Conservation (phyloP, 192 early-diverging fungal genomes). For the Rhizophlyctis rosea region DNA sequence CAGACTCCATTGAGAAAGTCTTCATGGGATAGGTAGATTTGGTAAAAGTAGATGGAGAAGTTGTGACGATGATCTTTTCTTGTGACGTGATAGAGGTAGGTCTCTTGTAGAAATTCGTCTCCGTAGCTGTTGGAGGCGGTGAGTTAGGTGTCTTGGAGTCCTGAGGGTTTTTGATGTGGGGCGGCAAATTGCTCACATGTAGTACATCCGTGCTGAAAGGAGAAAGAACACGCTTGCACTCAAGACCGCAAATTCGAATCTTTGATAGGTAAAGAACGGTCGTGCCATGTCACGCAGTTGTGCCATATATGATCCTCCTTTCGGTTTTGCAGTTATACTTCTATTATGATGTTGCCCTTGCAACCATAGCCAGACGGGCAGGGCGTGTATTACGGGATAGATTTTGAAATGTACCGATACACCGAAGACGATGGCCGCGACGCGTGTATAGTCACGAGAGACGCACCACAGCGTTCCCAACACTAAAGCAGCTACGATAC, state of each 20-base stretch:
- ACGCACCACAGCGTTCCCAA: constrained; percentile 73
- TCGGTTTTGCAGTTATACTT: too few species aligned
- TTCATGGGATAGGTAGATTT: constrained; percentile 79
- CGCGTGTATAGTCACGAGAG: neutral
- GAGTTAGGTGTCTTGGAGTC: too few species aligned
- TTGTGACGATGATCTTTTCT: constrained; percentile 99
- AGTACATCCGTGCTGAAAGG: constrained; percentile 34
- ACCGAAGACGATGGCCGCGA: constrained; percentile 71
- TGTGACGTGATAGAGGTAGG: constrained; percentile 90
- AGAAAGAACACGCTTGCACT: constrained; percentile 37
- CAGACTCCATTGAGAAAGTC: neutral
- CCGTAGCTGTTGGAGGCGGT: constrained; percentile 59
- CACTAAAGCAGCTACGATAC: constrained; percentile 74
- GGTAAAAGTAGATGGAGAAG: constrained; percentile 95
- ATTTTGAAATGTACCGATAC: constrained; percentile 95
- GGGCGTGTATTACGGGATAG: constrained; percentile 92
- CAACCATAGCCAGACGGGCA: constrained; percentile 67
- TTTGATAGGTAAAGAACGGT: constrained; percentile 19
- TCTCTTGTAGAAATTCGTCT: constrained; percentile 81
- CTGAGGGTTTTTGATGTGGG: too few species aligned
- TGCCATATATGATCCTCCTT: constrained; percentile 12
- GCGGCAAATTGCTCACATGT: constrained; percentile 29
- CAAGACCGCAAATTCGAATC: constrained; percentile 42
- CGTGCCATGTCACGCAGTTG: neutral
- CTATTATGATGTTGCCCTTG: too few species aligned